phyloP scores from a whole-genome alignment of 2,329 filamentous ascomycete species.

The Davidsoniella eucalypti region DNA sequence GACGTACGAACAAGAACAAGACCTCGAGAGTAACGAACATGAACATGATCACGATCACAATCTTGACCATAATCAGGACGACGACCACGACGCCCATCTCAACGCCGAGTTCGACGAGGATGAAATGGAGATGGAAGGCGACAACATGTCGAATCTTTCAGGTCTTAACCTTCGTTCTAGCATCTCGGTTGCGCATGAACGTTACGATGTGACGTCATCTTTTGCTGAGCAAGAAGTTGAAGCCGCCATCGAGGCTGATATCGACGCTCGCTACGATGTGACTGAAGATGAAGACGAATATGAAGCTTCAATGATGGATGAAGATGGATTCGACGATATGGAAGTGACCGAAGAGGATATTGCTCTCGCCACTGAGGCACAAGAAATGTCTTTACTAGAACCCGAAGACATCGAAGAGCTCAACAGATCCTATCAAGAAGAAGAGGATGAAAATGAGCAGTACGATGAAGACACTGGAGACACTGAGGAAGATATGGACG shows the following conservation, averaged over 20 bases:
- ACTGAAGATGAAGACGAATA: conserved; percentile 12
- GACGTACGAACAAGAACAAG: conserved; percentile 1
- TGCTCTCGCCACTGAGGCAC: conserved; percentile 39
- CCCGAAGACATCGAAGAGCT: conserved; percentile 24
- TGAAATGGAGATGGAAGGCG: conserved; percentile 11
- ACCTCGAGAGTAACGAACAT: background rate
- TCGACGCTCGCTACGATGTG: conserved; percentile 9
- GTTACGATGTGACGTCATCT: conserved; percentile 27
- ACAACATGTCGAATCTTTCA: background rate
- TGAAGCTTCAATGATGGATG: conserved; percentile 14
- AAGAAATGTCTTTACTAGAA: conserved; percentile 42
- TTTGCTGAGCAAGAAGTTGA: conserved; percentile 26
- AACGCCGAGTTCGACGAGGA: conserved; percentile 7
- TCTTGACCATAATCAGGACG: background rate
- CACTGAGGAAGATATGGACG: conserved; percentile 1
- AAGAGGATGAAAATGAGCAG: conserved; percentile 12
- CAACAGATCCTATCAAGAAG: conserved; percentile 11
- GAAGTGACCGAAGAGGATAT: conserved; percentile 38
- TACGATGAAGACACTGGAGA: conserved; percentile 8
- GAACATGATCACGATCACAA: background rate
- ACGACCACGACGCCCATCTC: background rate
- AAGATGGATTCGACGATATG: conserved; percentile 28
- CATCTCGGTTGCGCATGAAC: background rate
- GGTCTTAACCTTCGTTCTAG: conserved; percentile 2
- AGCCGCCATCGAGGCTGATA: conserved; percentile 23